Base-by-base conservation (phyloP, 352 stramenopile genomes). In the Phytopythium chamaehyphon region DNA sequence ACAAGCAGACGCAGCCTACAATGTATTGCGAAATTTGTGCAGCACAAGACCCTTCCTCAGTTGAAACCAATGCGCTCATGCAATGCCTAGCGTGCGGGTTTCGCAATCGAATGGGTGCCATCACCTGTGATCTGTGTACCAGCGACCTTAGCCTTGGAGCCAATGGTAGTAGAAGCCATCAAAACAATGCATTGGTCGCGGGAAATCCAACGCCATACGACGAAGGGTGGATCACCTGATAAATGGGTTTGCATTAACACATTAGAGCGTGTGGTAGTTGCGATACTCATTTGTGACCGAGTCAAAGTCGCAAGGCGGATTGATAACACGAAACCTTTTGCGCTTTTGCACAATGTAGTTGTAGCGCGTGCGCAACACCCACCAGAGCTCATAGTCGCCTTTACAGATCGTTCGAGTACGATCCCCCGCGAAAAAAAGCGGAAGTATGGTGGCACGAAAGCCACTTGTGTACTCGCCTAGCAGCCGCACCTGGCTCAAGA, bases 311-410 rank as follows among this genome's bases (percentile, higher is more conserved):
- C 86, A 95, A 22, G 64, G 59, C 9, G 86, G 86, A 0, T 61
- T 59, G 6, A 68, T 62, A 40, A 95, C 66, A 21, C 44, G 54
- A 47, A 94, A 85, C 15, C 66, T 76, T 54, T 95, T 95, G 46
- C 75, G 83, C 57, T 88, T 85, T 60, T 95, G 75, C 11, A 94
- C 69, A 37, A 95, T 84, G 50, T 86, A 84, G 51, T 88, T 90
- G 53, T 84, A 89, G 7, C 70, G 64, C 45, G 80, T 93, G 50
- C 86, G 83, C 47, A 86, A 70, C 7, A 93, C 85, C 86, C 86
- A 95, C 84, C 86, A 95, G 49, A 95, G 80, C 50, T 93, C 83
- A 56, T 93, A 93, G 52, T 71, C 65, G 4, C 83, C 81, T 19
- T 62, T 64, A 53, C 83, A 93, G 48, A 93, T 69, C 8, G 76